A percentile compares a stretch with the other conserved stretches of the same genome.
Evolutionary conservation across 2,329 filamentous ascomycete species (phyloP).

Genomic region (Curvularia sp.): DNA sequence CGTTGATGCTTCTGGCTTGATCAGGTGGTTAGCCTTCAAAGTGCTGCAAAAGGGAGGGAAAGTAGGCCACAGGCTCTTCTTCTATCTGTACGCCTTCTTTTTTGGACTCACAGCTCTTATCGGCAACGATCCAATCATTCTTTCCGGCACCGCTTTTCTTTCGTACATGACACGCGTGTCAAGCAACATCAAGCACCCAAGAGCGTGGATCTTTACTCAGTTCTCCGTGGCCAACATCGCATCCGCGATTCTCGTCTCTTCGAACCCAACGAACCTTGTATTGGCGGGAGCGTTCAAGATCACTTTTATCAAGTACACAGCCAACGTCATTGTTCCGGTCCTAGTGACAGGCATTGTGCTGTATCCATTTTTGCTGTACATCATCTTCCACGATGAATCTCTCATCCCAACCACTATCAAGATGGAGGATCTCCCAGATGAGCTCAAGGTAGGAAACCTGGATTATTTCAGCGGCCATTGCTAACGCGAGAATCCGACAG

Average conservation of each 20-base stretch:
- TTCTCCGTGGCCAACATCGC: slow-evolving; percentile 76
- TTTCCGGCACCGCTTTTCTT: slow-evolving; percentile 76
- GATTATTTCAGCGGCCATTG: neutral
- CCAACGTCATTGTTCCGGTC: slow-evolving; percentile 78
- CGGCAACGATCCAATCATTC: slow-evolving; percentile 77
- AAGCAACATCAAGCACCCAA: slow-evolving; percentile 72
- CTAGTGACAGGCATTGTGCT: slow-evolving; percentile 70
- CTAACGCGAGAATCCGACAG: slow-evolving; percentile 2
- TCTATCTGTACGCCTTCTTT: slow-evolving; percentile 77
- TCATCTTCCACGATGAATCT: slow-evolving; percentile 69
- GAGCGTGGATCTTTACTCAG: slow-evolving; percentile 76
- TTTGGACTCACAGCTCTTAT: slow-evolving; percentile 71
- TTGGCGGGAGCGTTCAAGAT: slow-evolving; percentile 75
- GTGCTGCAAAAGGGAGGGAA: slow-evolving; percentile 72
- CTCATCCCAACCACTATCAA: slow-evolving; percentile 71
- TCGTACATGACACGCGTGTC: slow-evolving; percentile 80
- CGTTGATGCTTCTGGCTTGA: slow-evolving; percentile 76
- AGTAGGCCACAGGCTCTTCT: slow-evolving; percentile 71
- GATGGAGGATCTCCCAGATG: slow-evolving; percentile 70
- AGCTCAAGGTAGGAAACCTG: slow-evolving; percentile 50
- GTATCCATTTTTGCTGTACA: slow-evolving; percentile 73
- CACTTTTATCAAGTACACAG: slow-evolving; percentile 75
- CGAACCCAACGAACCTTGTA: slow-evolving; percentile 78
- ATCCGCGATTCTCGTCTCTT: slow-evolving; percentile 77
- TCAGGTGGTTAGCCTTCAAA: slow-evolving; percentile 73